phyloP scores from a whole-genome alignment of 495 filamentous ascomycete species.

The Amphirosellinia nigrospora region DNA sequence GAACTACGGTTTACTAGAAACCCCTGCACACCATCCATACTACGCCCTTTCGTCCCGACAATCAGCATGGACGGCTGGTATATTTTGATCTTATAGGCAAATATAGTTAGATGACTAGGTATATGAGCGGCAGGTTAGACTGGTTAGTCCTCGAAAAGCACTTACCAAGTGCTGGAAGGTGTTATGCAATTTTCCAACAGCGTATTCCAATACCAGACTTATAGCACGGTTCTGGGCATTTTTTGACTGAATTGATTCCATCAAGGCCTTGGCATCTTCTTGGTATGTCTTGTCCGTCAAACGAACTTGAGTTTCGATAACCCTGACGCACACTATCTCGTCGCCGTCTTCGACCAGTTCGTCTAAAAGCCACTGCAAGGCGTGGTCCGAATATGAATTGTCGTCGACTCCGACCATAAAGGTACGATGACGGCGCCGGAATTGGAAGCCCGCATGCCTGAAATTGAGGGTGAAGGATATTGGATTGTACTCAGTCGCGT shows the following conservation, averaged over 20 bases:
- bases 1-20: conserved; percentile 82
- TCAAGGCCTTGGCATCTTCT: conserved; percentile 74
- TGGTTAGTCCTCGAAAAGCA: conserved; percentile 24
- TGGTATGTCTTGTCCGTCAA: conserved; percentile 80
- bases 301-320: conserved; percentile 84
- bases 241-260: conserved; percentile 82
- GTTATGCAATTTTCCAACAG: conserved; percentile 87
- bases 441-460: conserved; percentile 89
- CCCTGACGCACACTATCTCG: conserved; percentile 91
- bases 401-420: conserved; percentile 95
- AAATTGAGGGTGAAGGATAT: conserved; percentile 85
- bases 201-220: conserved; percentile 85
- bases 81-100: conserved; percentile 73
- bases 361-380: conserved; percentile 91
- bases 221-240: conserved; percentile 87
- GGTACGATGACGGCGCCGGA: conserved; percentile 81
- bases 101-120: conserved; percentile 16
- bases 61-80: conserved; percentile 96
- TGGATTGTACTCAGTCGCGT: conserved; percentile 74
- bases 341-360: conserved; percentile 97
- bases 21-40: conserved; percentile 84
- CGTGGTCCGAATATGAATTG: conserved; percentile 94
- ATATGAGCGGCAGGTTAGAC: neutral
- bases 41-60: conserved; percentile 89
- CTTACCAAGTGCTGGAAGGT: conserved; percentile 92